Percentiles rank a stretch among this genome's conserved stretches.
Conservation (phyloP, 495 filamentous ascomycete species). For the Viridothelium virens region DNA sequence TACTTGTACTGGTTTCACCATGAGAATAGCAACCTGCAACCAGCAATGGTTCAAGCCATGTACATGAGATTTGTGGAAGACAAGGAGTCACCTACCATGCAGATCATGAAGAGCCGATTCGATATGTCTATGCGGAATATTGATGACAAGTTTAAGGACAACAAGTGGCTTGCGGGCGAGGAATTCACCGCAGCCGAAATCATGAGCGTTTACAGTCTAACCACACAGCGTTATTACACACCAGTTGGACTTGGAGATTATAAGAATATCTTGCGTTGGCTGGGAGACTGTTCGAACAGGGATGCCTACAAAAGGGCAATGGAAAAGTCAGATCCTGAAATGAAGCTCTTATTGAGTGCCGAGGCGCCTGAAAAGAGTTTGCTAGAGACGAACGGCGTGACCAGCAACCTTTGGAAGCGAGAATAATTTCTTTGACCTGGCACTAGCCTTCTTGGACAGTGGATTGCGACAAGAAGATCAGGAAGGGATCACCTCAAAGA, state of each 20-base stretch:
- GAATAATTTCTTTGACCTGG: neutral
- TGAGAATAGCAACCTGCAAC: slow-evolving; percentile 1
- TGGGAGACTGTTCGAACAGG: slow-evolving; percentile 23
- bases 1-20: slow-evolving; percentile 15
- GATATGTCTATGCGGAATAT: slow-evolving; percentile 7
- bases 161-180: neutral
- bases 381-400: neutral
- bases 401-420: slow-evolving; percentile 11
- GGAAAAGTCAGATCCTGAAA: slow-evolving; percentile 28
- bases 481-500: too few species aligned
- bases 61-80: neutral
- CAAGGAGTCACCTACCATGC: neutral
- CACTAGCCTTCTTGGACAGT: too few species aligned
- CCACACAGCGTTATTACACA: slow-evolving; percentile 17
- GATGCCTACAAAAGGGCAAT: slow-evolving; percentile 26
- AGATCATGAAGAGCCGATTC: neutral
- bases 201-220: slow-evolving; percentile 7
- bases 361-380: slow-evolving; percentile 8
- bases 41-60: slow-evolving; percentile 2
- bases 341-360: neutral
- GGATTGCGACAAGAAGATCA: too few species aligned
- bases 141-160: slow-evolving; percentile 11
- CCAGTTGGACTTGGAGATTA: slow-evolving; percentile 24
- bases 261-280: slow-evolving; percentile 26
- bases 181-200: slow-evolving; percentile 15